Evolutionary conservation across 1,139 yeast species (phyloP), one percentile per base, ranked within the genome.

Genomic region (Eremothecium gossypii): DNA sequence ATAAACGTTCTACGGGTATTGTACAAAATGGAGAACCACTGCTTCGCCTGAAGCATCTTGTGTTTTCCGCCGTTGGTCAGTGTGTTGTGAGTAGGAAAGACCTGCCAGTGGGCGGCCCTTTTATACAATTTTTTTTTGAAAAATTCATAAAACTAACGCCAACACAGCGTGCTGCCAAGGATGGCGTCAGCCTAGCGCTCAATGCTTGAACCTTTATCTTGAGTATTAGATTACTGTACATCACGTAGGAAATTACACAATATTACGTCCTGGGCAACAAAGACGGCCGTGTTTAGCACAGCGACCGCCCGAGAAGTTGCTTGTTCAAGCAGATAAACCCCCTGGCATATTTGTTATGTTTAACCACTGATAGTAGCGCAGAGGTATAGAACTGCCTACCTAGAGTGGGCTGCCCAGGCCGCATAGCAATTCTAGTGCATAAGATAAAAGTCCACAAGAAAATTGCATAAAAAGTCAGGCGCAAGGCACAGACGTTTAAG

Each of bases 341-440:
- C 23, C 23, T 17, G 23, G 23, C 23, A 17, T 17, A 17, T 17
- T 17, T 32, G 17, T 32, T n/a, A 11, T 47, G 49, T 48, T 55
- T 57, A 44, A 52, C 63, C 64, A 59, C 64, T 60, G 64, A 60
- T 60, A 59, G 64, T 55, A 58, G 50, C 56, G 58, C 63, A 60
- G 64, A 58, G 64, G 64, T 59, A 59, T 58, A 58, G 46, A 59
- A 59, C 63, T 59, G 61, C 55, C 53, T 57, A 59, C 64, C 64
- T 60, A 60, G 64, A 60, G 64, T 59, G 64, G 63, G 63, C 43
- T 50, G 45, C 44, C 34, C 31, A 20, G 36, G 17, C 26, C 27
- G 27, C 27, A 34, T 23, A 23, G 29, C 14, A 20, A 34, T 34
- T 7, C 37, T 9, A 9, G 29, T 10, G 23, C 29, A 20, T 32